Evolutionary conservation across 257 asterid genomes (phyloP), one percentile per base, ranked within the genome.

Genomic region (Echium plantagineum): DNA sequence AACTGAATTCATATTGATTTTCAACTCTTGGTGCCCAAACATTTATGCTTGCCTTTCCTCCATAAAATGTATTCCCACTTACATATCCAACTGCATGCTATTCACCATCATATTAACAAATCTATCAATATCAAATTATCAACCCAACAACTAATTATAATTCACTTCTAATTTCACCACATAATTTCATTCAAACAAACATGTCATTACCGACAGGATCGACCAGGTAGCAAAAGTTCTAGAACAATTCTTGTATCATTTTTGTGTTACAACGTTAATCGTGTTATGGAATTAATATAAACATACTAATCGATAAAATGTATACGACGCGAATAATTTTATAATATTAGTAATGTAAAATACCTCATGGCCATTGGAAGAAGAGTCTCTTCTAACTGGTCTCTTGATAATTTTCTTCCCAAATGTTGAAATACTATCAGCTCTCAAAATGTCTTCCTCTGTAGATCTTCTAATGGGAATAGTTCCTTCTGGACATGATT

Each of bases 61-160:
- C 97, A 63, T 85, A 89, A 46, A 80, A 89, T 59, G 75, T 70
- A 46, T 79, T 82, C 65, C 95, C 95, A 68, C 69, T 82, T 55
- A 84, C 95, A 81, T 85, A 89, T 24, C 95, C 97, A 48, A 89
- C 94, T 2, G 97, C 97, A 76, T 89, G 95, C 97, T 89, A 77
- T 57, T 42, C 49, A 13, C 16, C 49, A 42, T 42, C 49, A 42
- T 42, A 42, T 10, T 13, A 42, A 42, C 49, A 42, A 38, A 31
- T 35, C 10, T 12, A 42, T 42, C 17, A 42, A 42, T 42, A 42
- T 42, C 48, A 42, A 42, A 42, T 4, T 42, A 42, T 42, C 49
- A 42, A 42, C 5, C 4, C 49, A 42, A 42, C 16, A 42, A 35
- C 5, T 35, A 35, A 7, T n/a, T n/a, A n/a, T 31, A 31, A n/a